These are phyloP conservation scores for Fibroporia radiculosa DNA, from an alignment of 768 basidiomycete species.

Conservation along the genomic window DNA sequence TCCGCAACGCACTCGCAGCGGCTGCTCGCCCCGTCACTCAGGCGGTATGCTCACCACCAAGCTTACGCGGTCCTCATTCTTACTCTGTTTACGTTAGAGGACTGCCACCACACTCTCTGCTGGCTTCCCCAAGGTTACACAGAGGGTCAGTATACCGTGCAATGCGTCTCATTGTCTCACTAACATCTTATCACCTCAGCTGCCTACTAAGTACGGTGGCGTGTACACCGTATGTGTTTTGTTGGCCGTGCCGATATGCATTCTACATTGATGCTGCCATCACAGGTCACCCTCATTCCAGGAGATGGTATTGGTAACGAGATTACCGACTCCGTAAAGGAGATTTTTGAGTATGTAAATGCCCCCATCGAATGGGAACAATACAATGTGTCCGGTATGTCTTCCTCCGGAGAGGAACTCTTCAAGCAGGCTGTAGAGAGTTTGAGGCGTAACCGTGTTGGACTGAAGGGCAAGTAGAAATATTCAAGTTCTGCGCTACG, in stretches of 20 bases:
- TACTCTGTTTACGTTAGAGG: slow-evolving; percentile 34
- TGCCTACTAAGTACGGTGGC: slow-evolving; percentile 85
- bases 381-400: slow-evolving; percentile 95
- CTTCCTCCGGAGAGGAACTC: slow-evolving; percentile 85
- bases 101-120: slow-evolving; percentile 71
- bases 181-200: slow-evolving; percentile 32
- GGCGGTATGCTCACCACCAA: slow-evolving; percentile 36
- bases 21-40: slow-evolving; percentile 48
- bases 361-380: slow-evolving; percentile 99
- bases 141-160: slow-evolving; percentile 45
- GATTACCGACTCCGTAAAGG: slow-evolving; percentile 97
- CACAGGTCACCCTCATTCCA: slow-evolving; percentile 90
- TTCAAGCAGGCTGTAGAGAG: slow-evolving; percentile 99
- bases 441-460: slow-evolving; percentile 94
- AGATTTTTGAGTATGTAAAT: slow-evolving; percentile 95
- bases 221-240: slow-evolving; percentile 68
- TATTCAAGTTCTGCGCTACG: neutral
- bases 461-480: slow-evolving; percentile 76
- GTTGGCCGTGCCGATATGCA: neutral
- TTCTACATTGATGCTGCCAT: slow-evolving; percentile 1
- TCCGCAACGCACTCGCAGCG: slow-evolving; percentile 57
- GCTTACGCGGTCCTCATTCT: neutral
- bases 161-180: neutral
- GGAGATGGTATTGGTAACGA: slow-evolving; percentile 97
- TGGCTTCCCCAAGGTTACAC: slow-evolving; percentile 68